Evolutionary conservation across 179 eudicot species (phyloP), one percentile per base, ranked within the genome.

Genomic region (Amaranthus tricolor): DNA sequence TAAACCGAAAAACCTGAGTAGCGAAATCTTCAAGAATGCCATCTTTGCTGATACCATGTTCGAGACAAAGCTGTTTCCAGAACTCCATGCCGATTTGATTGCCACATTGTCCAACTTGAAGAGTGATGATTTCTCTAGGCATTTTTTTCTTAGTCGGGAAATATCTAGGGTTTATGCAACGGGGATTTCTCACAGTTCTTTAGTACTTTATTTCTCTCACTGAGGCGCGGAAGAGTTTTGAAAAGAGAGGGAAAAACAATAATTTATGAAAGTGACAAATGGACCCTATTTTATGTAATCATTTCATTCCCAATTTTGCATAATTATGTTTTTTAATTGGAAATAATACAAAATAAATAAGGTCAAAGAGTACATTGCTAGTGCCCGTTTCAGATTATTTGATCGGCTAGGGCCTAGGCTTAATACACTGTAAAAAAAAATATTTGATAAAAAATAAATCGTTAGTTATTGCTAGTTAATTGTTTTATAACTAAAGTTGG

Each of bases 41-140:
- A 10, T 95, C 99, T 84, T 87, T 91, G 78, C 90, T 93, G 77
- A 95, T 93, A 47, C 98, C 99, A 60, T 95, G 99, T 78, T 95
- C 99, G 78, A 91, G 91, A 61, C 99, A 95, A 63, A 95, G 99
- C 74, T 95, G 96, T 77, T 95, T 95, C 99, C 99, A 95, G 87
- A 95, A 95, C 88, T 95, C 99, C 97, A 91, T 93, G 5, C 99
- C 99, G 85, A 95, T 93, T 88, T 95, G 99, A 80, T 95, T 95
- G 66, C 99, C 99, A 73, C 98, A 95, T 91, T 95, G 99, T 78
- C 99, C 99, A 7, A 93, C 98, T 72, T 95, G 99, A 73, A 95
- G 73, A 6, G 99, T 95, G 8, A 95, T 95, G 65, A 95, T 95
- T 80, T 95, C 99, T 72, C 99, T 77, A 45, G 99, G 99, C 98